Conservation (phyloP, 108 stramenopile genomes). For the Epithemia pelagica region DNA sequence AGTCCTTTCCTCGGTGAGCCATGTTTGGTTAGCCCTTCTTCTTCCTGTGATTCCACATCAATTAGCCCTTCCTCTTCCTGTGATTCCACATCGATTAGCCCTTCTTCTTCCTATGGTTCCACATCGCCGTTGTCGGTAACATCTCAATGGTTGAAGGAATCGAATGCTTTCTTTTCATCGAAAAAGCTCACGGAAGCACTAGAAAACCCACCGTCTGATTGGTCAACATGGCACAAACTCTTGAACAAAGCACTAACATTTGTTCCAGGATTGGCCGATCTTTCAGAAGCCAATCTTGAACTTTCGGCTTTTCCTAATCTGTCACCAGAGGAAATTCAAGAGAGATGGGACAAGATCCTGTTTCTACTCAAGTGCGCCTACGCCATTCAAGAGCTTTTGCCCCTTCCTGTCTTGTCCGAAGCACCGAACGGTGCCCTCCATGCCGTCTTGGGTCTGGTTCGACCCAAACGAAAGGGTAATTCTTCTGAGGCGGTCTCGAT, state of each 20-base stretch:
- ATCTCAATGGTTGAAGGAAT: not conserved
- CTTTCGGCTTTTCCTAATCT: not conserved
- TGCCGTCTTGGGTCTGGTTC: not conserved
- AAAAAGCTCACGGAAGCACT: not conserved
- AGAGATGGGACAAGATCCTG: not conserved
- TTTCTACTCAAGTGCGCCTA: not conserved
- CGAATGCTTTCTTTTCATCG: not conserved
- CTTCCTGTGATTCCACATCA: too few species aligned
- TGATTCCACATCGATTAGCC: too few species aligned
- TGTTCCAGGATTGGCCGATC: not conserved
- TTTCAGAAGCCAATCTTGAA: not conserved
- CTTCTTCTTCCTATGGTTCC: too few species aligned
- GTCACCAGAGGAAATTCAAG: not conserved
- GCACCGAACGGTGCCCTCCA: not conserved
- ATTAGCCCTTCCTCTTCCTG: too few species aligned
- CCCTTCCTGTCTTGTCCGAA: not conserved
- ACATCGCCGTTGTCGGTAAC: not conserved
- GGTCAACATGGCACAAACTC: not conserved
- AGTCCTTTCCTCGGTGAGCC: too few species aligned
- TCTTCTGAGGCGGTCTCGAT: not conserved
- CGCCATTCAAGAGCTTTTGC: not conserved
- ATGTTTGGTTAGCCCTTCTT: too few species aligned
- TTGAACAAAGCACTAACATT: not conserved
- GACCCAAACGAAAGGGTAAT: not conserved
- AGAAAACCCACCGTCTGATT: not conserved